Percentiles rank a stretch among this genome's conserved stretches.
Conservation (phyloP, 2,329 filamentous ascomycete species). For the Nigrograna mackinnonii region DNA sequence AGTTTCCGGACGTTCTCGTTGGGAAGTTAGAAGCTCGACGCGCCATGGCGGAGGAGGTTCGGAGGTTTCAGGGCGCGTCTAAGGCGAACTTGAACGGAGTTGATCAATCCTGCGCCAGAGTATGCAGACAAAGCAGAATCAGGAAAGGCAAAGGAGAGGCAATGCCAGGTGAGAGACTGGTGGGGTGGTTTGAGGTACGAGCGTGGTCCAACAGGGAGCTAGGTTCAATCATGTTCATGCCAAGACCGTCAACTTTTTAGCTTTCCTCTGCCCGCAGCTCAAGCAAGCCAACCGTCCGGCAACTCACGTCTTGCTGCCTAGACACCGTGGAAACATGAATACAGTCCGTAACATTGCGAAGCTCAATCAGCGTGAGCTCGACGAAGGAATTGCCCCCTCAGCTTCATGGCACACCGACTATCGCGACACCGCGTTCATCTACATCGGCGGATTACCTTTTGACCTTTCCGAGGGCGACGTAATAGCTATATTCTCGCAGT, state of each 20-base stretch:
- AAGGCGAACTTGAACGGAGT: too few species aligned
- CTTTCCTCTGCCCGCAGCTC: conserved; percentile 7
- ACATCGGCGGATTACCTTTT: conserved; percentile 91
- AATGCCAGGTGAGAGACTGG: too few species aligned
- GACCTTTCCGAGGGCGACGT: conserved; percentile 95
- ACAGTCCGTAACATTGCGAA: conserved; percentile 89
- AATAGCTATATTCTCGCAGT: conserved; percentile 96
- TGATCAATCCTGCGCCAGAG: too few species aligned
- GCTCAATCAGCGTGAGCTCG: conserved; percentile 93
- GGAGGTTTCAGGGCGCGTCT: too few species aligned
- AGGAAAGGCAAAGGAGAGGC: too few species aligned
- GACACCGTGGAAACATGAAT: conserved; percentile 78
- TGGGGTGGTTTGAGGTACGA: too few species aligned
- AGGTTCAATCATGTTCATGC: neutral
- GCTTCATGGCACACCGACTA: conserved; percentile 98
- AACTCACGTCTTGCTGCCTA: too few species aligned
- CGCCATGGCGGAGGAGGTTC: conserved; percentile 41
- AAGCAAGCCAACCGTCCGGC: too few species aligned
- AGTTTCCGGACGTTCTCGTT: conserved; percentile 20
- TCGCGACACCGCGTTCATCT: conserved; percentile 93
- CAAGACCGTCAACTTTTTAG: conserved; percentile 1
- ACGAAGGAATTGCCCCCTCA: conserved; percentile 81
- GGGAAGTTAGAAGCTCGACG: conserved; percentile 35
- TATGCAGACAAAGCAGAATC: too few species aligned
- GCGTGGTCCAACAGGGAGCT: neutral